Conservation (phyloP, 352 stramenopile genomes). For the Poterioochromonas sp. region DNA sequence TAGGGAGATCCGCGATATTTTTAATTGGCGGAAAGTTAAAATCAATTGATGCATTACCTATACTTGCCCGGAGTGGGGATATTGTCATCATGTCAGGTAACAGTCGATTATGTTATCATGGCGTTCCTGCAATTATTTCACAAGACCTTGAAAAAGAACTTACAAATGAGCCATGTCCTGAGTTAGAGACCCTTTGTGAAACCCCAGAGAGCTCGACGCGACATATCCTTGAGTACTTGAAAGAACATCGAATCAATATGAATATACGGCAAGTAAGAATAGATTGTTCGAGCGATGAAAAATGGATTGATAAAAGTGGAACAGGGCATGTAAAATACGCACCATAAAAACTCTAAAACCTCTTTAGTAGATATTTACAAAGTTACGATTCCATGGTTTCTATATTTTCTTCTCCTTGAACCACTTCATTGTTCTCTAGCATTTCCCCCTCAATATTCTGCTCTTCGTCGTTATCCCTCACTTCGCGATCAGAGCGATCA, state of each 20-base stretch:
- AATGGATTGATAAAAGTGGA: constrained; percentile 2
- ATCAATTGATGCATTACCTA: not conserved
- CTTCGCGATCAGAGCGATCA: too few species aligned
- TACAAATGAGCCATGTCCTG: not conserved
- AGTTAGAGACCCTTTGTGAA: not conserved
- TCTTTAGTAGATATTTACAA: not conserved
- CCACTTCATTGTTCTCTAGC: not conserved
- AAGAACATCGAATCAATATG: constrained; percentile 23
- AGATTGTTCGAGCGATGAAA: not conserved
- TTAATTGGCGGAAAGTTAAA: constrained; percentile 5
- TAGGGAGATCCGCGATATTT: not conserved
- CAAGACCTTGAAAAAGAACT: not conserved
- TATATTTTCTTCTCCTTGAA: not conserved
- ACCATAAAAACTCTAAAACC: not conserved
- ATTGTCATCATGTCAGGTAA: constrained; percentile 14
- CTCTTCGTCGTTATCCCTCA: not conserved
- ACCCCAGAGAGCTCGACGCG: not conserved
- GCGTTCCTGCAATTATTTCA: not conserved
- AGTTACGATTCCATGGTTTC: not conserved
- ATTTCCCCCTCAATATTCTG: not conserved
- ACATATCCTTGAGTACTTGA: not conserved
- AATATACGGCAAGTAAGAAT: constrained; percentile 26
- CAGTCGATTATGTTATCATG: constrained; percentile 21
- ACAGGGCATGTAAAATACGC: not conserved
- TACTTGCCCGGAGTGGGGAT: constrained; percentile 18